Percentiles rank a stretch among this genome's conserved stretches.
phyloP scores from a whole-genome alignment of 2,329 filamentous ascomycete genomes.

The Torrubiella hemipterigena region DNA sequence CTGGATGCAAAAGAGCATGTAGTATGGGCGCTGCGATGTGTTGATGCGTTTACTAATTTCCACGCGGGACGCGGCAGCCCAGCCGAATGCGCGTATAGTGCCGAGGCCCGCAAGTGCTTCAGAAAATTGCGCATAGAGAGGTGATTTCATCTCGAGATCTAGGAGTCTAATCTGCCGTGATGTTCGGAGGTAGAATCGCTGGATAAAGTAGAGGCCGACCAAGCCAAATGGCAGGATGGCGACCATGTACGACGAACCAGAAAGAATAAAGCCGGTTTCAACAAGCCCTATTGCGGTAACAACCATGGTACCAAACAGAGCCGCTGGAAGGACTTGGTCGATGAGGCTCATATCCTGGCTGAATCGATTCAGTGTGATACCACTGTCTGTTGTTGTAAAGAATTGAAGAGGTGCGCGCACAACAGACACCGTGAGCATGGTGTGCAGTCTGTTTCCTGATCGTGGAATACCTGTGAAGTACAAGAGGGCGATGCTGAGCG shows the following conservation, averaged over 20 bases:
- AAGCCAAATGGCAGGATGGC: conserved; percentile 36
- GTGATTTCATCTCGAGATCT: conserved; percentile 45
- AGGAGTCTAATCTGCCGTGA: conserved; percentile 45
- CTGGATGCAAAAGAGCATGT: conserved; percentile 34
- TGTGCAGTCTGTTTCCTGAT: conserved; percentile 12
- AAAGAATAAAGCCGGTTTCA: conserved; percentile 7
- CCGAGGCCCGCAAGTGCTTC: conserved; percentile 40
- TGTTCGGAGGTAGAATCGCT: conserved; percentile 45
- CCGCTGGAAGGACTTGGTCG: conserved; percentile 20
- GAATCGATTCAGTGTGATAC: conserved; percentile 23
- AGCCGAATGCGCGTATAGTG: conserved; percentile 44
- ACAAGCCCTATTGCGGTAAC: background rate
- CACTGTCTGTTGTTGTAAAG: conserved; percentile 20
- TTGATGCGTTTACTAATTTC: conserved; percentile 27
- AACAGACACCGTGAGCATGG: conserved; percentile 11
- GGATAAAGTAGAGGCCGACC: conserved; percentile 32
- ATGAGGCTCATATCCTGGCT: conserved; percentile 26
- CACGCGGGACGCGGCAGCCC: conserved; percentile 24
- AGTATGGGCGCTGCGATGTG: conserved; percentile 40
- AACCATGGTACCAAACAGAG: conserved; percentile 12
- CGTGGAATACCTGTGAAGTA: conserved; percentile 11
- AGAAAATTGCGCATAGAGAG: conserved; percentile 41
- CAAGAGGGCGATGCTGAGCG: conserved; percentile 10
- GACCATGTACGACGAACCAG: conserved; percentile 27
- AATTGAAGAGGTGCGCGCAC: conserved; percentile 19